Evolutionary conservation across 805 yeast species (phyloP), one percentile per base, ranked within the genome.

Genomic region (Saturnispora halmiae): DNA sequence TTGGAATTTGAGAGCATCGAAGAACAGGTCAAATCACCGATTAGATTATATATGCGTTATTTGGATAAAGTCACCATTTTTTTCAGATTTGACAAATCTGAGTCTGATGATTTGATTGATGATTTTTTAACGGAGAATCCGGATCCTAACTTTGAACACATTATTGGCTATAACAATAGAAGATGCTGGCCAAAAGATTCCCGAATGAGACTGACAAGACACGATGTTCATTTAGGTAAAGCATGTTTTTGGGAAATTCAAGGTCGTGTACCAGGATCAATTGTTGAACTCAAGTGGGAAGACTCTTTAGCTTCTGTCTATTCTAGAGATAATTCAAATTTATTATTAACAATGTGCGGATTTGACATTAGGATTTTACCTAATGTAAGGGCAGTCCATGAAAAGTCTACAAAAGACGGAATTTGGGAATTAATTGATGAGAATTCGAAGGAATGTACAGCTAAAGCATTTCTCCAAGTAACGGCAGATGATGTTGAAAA

Each of bases 161-260:
- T 80, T 6, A 76, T 82, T 27, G 94, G 94, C 0, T 90, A 87
- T 59, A 83, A 82, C 53, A 90, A 86, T 50, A 82, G 82, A 50
- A 77, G 78, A 38, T 87, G 96, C 55, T 92, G 99, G 99, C 96
- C 98, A 3, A 66, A 83, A 34, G 97, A 92, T 56, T 66, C 79
- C 16, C 73, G 96, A 44, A 92, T 92, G 97, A 74, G 86, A 49
- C 62, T 92, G 37, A 79, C 88, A 77, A 70, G 96, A 33, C 81
- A 79, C 44, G 98, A 92, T 62, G 96, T 90, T 4, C 83, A 86
- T 49, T 66, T 92, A 5, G 98, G 97, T 2, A 67, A 92, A 42
- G 96, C 97, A 1, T 82, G 79, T 0, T 85, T 82, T 56, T 86
- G 96, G 95, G 96, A 92, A 58, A 63, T 92, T 27, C 69, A 77